Base-by-base conservation (phyloP, 176 grass and related monocot genomes). In the Stipa capillata region DNA sequence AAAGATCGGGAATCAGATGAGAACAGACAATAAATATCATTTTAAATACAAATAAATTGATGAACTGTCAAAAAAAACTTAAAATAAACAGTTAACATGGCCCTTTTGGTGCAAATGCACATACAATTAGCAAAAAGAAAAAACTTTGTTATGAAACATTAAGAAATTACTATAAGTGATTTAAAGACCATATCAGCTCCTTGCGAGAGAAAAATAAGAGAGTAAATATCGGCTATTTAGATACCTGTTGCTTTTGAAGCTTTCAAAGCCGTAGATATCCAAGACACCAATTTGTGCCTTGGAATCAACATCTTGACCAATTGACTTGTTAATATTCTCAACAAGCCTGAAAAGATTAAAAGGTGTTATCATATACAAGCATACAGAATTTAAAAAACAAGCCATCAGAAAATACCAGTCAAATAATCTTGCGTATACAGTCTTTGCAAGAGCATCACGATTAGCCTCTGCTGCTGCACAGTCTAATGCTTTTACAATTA, bases 201-300 rank as follows among this genome's bases (percentile, higher is more conserved):
- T n/a, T 61, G 42, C 8, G 50, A 52, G 50, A 52, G 17, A 60
- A 27, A n/a, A n/a, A n/a, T n/a, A n/a, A 60, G 56, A 31, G 56
- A 60, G 21, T 28, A 27, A 74, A 80, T 48, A 16, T 14, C 2
- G 41, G 8, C 7, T 65, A 31, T 20, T 44, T 31, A 49, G 59
- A 78, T 8, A 97, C 96, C 96, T 98, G 86, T 98, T 98, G 21
- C 88, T 90, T 85, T 88, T 90, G 78, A 98, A 98, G 85, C 96
- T 94, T 79, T 98, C 96, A 72, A 98, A 98, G 70, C 96, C 96
- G 33, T 98, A 98, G 77, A 98, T 98, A 87, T 98, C 96, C 87
- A 98, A 81, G 71, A 98, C 96, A 83, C 96, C 96, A 41, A 98
- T 98, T 78, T 98, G 96, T 69, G 92, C 81, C 77, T 91, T 94